phyloP scores from a whole-genome alignment of 2,329 filamentous ascomycete species.

The Fusarium drepaniforme region DNA sequence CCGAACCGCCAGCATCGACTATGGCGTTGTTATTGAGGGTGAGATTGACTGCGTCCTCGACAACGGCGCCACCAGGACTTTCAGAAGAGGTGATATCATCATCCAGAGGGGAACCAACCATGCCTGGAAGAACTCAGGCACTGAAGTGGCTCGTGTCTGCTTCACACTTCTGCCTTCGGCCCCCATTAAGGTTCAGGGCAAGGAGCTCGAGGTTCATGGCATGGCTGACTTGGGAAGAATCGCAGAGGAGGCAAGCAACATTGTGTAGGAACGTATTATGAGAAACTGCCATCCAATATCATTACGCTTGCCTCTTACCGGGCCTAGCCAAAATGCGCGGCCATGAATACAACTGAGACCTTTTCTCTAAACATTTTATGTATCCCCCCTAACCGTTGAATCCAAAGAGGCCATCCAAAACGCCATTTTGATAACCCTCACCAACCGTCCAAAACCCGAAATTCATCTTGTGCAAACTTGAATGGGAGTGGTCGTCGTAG shows the following conservation, averaged over 20 bases:
- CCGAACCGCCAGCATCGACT: constrained; percentile 40
- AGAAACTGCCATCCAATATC: too few relatives aligned
- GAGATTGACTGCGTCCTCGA: constrained; percentile 39
- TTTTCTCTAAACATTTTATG: background rate
- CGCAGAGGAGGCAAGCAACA: constrained; percentile 27
- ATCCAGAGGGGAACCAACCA: constrained; percentile 43
- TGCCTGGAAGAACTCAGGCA: constrained; percentile 38
- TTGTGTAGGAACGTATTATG: background rate
- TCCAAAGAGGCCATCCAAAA: background rate
- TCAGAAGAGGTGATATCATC: constrained; percentile 36
- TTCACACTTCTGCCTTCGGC: constrained; percentile 37
- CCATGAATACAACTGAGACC: constrained; percentile 4
- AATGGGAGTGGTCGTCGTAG: constrained; percentile 47
- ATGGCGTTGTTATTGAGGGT: constrained; percentile 37
- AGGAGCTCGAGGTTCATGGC: constrained; percentile 37
- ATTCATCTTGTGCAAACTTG: constrained; percentile 30
- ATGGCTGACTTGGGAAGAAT: constrained; percentile 37
- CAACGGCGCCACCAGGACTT: constrained; percentile 28
- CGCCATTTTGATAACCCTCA: background rate
- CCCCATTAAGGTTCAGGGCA: constrained; percentile 32
- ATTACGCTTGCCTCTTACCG: background rate
- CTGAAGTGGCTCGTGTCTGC: constrained; percentile 35
- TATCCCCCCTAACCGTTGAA: background rate
- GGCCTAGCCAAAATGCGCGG: background rate
- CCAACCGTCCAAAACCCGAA: constrained; percentile 22